Evolutionary conservation across 176 grass and related monocot genomes (phyloP).

Genomic region (Oryza nivara): DNA sequence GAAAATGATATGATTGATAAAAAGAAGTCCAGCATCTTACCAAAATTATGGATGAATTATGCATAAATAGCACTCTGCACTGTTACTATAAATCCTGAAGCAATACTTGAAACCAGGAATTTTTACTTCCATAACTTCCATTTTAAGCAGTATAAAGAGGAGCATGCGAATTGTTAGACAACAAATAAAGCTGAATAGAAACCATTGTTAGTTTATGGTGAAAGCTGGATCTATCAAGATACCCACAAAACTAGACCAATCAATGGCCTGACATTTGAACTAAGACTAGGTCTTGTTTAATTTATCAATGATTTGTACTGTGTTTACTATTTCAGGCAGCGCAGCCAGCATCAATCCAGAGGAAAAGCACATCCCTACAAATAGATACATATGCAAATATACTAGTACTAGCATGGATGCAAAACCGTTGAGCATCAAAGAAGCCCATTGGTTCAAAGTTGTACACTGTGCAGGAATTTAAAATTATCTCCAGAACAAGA

Average conservation of each 20-base stretch:
- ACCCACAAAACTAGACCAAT: slow-evolving; percentile 37
- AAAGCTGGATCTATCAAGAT: slow-evolving; percentile 19
- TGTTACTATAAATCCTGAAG: background rate
- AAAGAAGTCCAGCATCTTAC: background rate
- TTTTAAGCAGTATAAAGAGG: slow-evolving; percentile 23
- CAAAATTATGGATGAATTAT: background rate
- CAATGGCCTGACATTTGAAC: slow-evolving; percentile 7
- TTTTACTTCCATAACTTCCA: slow-evolving; percentile 28
- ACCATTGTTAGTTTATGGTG: background rate
- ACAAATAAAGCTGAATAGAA: slow-evolving; percentile 25
- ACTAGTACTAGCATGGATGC: background rate
- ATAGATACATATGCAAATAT: background rate
- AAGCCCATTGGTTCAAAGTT: background rate
- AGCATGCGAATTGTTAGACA: background rate
- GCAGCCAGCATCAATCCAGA: background rate
- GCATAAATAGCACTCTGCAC: background rate
- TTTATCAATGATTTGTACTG: slow-evolving; percentile 1
- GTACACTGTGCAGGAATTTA: background rate
- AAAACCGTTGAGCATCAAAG: slow-evolving; percentile 24
- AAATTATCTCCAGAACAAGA: background rate
- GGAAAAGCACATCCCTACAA: background rate
- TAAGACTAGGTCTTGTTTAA: slow-evolving; percentile 23
- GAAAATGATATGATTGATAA: background rate
- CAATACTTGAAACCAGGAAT: background rate
- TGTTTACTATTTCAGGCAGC: slow-evolving; percentile 23